Percentiles rank a stretch among this genome's conserved stretches.
Conservation (phyloP, 768 basidiomycete species). For the Boletus reticuloceps region DNA sequence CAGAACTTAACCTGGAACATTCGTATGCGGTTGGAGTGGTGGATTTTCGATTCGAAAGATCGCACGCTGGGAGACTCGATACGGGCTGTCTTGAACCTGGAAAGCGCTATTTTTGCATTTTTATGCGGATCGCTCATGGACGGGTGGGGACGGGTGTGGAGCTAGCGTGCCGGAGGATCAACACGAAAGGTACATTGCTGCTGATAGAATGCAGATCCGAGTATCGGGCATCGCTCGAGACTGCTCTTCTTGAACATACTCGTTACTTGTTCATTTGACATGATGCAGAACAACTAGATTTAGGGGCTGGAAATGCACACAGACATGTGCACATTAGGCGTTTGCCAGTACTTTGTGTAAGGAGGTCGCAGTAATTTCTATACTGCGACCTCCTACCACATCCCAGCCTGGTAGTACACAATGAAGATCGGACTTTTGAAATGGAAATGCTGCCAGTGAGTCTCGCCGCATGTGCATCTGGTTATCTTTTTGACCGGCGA, state of each 20-base stretch:
- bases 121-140: conserved; percentile 1
- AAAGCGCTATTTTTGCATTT: conserved; percentile 3
- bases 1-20: not conserved
- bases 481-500: too few relatives aligned
- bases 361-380: too few relatives aligned
- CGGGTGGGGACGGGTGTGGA: not conserved
- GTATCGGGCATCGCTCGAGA: not conserved
- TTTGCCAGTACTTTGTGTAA: too few relatives aligned
- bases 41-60: conserved; percentile 1
- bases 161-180: conserved; percentile 7
- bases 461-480: too few relatives aligned
- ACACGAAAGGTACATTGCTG: not conserved
- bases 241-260: conserved; percentile 4
- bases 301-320: too few relatives aligned
- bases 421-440: too few relatives aligned
- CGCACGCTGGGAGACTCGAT: not conserved
- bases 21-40: conserved; percentile 3
- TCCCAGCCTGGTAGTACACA: too few relatives aligned
- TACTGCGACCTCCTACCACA: too few relatives aligned
- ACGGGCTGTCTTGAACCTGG: not conserved
- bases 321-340: too few relatives aligned
- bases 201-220: not conserved
- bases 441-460: too few relatives aligned
- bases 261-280: not conserved
- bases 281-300: too few relatives aligned